A percentile compares a stretch with the other conserved stretches of the same genome.
phyloP scores from a whole-genome alignment of 2,329 filamentous ascomycete species.

The Cercospora nicotianae region DNA sequence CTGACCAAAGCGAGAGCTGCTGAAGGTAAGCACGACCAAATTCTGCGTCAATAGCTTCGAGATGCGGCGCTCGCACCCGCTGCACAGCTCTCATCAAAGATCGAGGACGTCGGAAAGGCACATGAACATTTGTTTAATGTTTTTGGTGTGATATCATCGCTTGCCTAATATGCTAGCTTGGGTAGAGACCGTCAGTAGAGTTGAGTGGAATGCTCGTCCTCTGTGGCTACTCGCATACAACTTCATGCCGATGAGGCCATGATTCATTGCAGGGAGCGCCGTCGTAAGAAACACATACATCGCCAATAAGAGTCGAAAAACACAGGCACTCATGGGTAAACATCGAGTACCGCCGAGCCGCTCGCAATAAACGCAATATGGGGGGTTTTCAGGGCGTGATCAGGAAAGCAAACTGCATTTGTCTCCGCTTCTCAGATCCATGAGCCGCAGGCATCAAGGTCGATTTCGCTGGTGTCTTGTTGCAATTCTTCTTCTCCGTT shows the following conservation, averaged over 20 bases:
- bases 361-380: constrained; percentile 14
- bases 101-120: neutral
- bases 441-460: constrained; percentile 13
- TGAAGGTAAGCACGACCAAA: neutral
- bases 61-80: neutral
- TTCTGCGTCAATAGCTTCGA: neutral
- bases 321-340: constrained; percentile 17
- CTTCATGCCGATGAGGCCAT: constrained; percentile 3
- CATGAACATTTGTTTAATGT: constrained; percentile 8
- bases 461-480: constrained; percentile 17
- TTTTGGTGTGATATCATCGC: constrained; percentile 18
- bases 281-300: constrained; percentile 14
- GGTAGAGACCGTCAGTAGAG: constrained; percentile 20
- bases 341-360: constrained; percentile 17
- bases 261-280: constrained; percentile 1
- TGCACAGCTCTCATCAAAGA: neutral
- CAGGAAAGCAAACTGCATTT: constrained; percentile 12
- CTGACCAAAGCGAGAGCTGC: neutral
- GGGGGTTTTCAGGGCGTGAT: constrained; percentile 9
- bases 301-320: constrained; percentile 14
- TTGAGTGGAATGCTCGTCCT: constrained; percentile 4
- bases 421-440: constrained; percentile 10
- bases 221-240: constrained; percentile 4
- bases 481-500: constrained; percentile 17
- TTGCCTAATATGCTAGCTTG: constrained; percentile 18